phyloP scores from a whole-genome alignment of 257 asterid species.

The Orobanche coerulescens region DNA sequence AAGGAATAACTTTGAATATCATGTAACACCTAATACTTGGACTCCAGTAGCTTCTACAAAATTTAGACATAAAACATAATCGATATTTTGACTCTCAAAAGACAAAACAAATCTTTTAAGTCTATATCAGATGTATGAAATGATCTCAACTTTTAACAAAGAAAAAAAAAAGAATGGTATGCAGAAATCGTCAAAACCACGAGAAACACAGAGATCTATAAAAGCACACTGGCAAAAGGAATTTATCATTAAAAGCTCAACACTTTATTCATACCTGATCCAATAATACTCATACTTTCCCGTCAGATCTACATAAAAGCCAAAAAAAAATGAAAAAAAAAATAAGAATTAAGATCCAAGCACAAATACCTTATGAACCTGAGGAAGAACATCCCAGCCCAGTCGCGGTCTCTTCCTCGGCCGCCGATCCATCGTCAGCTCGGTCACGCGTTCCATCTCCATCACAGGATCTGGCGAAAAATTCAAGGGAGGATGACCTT shows the following conservation, averaged over 20 bases:
- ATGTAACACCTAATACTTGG: not conserved
- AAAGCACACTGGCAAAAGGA: not conserved
- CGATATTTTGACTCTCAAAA: no score
- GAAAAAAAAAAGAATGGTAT: no score
- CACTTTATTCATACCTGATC: constrained; percentile 32
- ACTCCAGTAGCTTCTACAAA: no score
- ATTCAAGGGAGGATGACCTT: constrained; percentile 9
- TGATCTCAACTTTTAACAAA: not conserved
- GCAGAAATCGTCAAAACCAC: no score
- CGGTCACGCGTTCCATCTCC: constrained; percentile 96
- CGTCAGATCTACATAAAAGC: constrained; percentile 45
- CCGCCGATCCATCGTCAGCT: constrained; percentile 69
- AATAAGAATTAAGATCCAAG: constrained; percentile 20
- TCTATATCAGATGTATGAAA: not conserved
- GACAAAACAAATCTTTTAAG: no score
- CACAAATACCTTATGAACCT: constrained; percentile 49
- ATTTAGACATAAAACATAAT: no score
- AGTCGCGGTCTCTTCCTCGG: constrained; percentile 77
- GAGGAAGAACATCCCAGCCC: constrained; percentile 92
- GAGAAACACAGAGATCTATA: not conserved
- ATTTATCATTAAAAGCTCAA: not conserved
- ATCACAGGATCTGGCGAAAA: constrained; percentile 29
- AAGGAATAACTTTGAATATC: not conserved
- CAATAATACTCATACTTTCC: constrained; percentile 21
- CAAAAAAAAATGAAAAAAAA: not conserved